A percentile compares a stretch with the other conserved stretches of the same genome.
These are phyloP conservation scores for Teunomyces panamensis DNA, from an alignment of 805 yeast genomes.

Conservation along the genomic window DNA sequence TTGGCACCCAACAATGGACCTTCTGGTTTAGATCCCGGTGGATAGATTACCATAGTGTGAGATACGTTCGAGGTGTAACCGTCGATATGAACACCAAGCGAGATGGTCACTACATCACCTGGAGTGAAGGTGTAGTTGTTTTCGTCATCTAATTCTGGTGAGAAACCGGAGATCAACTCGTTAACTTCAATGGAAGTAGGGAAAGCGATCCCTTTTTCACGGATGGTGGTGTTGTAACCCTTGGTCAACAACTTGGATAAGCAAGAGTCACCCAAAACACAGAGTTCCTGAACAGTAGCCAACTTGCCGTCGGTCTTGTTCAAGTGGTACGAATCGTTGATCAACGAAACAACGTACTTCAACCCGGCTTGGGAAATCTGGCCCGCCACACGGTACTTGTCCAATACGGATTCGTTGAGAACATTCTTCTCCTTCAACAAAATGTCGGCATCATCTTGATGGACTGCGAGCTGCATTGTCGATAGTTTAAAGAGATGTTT, in stretches of 20 bases:
- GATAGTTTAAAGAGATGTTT: background rate
- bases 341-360: slow-evolving; percentile 59
- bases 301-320: slow-evolving; percentile 39
- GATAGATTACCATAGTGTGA: slow-evolving; percentile 84
- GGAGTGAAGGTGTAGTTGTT: slow-evolving; percentile 47
- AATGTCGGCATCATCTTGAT: slow-evolving; percentile 70
- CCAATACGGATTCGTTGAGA: slow-evolving; percentile 58
- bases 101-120: slow-evolving; percentile 84
- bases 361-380: slow-evolving; percentile 83
- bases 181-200: slow-evolving; percentile 90
- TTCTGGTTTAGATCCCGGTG: slow-evolving; percentile 58
- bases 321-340: slow-evolving; percentile 72
- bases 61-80: slow-evolving; percentile 88
- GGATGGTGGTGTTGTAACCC: slow-evolving; percentile 58
- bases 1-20: slow-evolving; percentile 82
- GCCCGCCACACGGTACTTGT: slow-evolving; percentile 87
- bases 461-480: slow-evolving; percentile 70
- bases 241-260: slow-evolving; percentile 56
- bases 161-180: slow-evolving; percentile 71
- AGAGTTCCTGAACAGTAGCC: slow-evolving; percentile 64
- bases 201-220: slow-evolving; percentile 87
- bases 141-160: slow-evolving; percentile 78
- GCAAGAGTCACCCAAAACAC: slow-evolving; percentile 79
- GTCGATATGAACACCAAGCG: slow-evolving; percentile 89
- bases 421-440: slow-evolving; percentile 71